Percentiles rank a stretch among this genome's conserved stretches.
Evolutionary conservation across 345 rosid genomes (phyloP).

Genomic region (Hypericum androsaemum): DNA sequence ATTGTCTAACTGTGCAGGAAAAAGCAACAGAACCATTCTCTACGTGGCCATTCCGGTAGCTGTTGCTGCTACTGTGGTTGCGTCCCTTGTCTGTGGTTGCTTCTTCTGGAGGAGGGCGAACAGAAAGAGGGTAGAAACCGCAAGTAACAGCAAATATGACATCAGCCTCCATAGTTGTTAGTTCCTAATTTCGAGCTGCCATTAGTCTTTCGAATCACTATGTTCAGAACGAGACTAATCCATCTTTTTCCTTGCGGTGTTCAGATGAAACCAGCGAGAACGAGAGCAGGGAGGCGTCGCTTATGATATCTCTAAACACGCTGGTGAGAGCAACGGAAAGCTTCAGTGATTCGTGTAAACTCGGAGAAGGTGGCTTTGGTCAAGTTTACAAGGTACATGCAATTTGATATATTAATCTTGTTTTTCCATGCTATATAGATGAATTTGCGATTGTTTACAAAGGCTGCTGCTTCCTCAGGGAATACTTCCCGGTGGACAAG

Average conservation of each 20-base stretch:
- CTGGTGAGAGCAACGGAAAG: not conserved
- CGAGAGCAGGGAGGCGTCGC: not conserved
- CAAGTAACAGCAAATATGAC: not conserved
- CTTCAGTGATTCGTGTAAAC: not conserved
- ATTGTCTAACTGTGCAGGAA: not conserved
- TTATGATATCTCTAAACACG: not conserved
- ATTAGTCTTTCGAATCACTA: not conserved
- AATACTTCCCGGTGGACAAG: not conserved
- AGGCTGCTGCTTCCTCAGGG: not conserved
- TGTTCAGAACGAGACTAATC: no score
- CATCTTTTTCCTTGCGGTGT: no score
- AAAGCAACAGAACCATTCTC: not conserved
- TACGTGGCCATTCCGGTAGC: not conserved
- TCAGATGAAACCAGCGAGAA: no score
- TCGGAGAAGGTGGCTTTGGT: constrained; percentile 2
- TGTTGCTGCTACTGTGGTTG: not conserved
- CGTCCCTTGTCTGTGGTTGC: not conserved
- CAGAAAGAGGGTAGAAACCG: not conserved
- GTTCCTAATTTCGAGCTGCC: not conserved
- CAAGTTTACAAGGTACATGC: not conserved
- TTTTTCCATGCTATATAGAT: not conserved
- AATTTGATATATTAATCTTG: not conserved
- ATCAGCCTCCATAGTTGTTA: not conserved
- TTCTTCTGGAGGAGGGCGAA: not conserved
- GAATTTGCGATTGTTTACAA: not conserved